Evolutionary conservation across 805 yeast species (phyloP).

Genomic region (Hanseniaspora meyeri): DNA sequence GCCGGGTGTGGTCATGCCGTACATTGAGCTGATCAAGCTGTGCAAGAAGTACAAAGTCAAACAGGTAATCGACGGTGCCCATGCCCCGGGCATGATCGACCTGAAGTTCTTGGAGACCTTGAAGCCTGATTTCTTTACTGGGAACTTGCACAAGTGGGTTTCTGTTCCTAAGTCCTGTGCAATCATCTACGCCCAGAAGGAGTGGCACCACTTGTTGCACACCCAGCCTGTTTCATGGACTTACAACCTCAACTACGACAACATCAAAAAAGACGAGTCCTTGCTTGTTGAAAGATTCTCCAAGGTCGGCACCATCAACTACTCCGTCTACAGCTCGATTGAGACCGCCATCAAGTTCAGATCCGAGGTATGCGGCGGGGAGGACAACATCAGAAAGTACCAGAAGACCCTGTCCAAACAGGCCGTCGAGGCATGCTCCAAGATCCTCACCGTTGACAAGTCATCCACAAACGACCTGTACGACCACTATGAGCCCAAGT

Average conservation of each 20-base stretch:
- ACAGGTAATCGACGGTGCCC: slow-evolving; percentile 64
- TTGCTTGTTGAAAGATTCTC: slow-evolving; percentile 32
- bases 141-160: slow-evolving; percentile 63
- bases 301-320: slow-evolving; percentile 40
- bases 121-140: slow-evolving; percentile 47
- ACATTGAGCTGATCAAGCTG: slow-evolving; percentile 33
- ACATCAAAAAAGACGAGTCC: slow-evolving; percentile 8
- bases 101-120: slow-evolving; percentile 30
- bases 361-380: slow-evolving; percentile 41
- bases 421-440: slow-evolving; percentile 33
- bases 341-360: slow-evolving; percentile 44
- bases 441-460: slow-evolving; percentile 29
- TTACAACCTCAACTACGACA: slow-evolving; percentile 16
- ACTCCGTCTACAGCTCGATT: slow-evolving; percentile 33
- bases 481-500: slow-evolving; percentile 21
- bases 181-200: slow-evolving; percentile 42
- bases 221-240: slow-evolving; percentile 47
- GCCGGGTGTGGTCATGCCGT: slow-evolving; percentile 55
- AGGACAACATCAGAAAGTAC: slow-evolving; percentile 38
- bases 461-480: slow-evolving; percentile 25
- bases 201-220: slow-evolving; percentile 39
- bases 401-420: slow-evolving; percentile 34
- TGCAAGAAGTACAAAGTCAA: slow-evolving; percentile 38
- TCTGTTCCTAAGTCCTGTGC: slow-evolving; percentile 48
- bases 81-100: slow-evolving; percentile 45